Percentiles rank a stretch among this genome's conserved stretches.
Evolutionary conservation across 2,329 filamentous ascomycete species (phyloP).

Genomic region (Verticillium isaacii): DNA sequence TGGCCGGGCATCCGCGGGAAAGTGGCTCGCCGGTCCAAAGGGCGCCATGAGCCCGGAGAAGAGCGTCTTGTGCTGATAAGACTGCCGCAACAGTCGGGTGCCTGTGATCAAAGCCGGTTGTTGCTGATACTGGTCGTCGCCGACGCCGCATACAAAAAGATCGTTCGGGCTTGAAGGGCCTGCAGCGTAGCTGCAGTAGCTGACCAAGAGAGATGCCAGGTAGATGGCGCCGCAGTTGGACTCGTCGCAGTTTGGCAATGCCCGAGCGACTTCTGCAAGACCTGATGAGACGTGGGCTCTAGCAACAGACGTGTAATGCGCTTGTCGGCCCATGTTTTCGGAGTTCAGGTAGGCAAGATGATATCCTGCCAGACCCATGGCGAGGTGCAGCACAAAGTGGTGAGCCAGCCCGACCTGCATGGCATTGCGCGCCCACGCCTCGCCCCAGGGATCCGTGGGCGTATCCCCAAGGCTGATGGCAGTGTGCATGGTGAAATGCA

Average conservation of each 20-base stretch:
- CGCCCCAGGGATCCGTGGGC: conserved; percentile 14
- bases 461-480: conserved; percentile 14
- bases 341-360: conserved; percentile 17
- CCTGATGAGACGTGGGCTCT: conserved; percentile 18
- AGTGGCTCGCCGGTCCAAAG: not conserved
- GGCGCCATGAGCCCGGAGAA: conserved; percentile 4
- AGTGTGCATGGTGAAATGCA: conserved; percentile 20
- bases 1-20: not conserved
- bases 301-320: conserved; percentile 15
- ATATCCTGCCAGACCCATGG: conserved; percentile 20
- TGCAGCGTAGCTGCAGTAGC: conserved; percentile 24
- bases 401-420: conserved; percentile 21
- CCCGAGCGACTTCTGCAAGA: conserved; percentile 19
- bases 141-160: conserved; percentile 20
- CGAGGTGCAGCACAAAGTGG: conserved; percentile 23
- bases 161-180: conserved; percentile 21
- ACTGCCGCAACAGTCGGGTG: conserved; percentile 2
- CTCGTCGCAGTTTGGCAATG: conserved; percentile 16
- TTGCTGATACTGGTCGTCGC: conserved; percentile 4
- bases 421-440: conserved; percentile 23
- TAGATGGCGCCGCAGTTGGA: conserved; percentile 24
- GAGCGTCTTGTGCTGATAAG: conserved; percentile 3
- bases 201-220: conserved; percentile 20
- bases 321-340: not conserved
- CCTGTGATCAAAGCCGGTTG: conserved; percentile 6